Evolutionary conservation across 345 rosid genomes (phyloP).

Genomic region (Lepidium aucheri): DNA sequence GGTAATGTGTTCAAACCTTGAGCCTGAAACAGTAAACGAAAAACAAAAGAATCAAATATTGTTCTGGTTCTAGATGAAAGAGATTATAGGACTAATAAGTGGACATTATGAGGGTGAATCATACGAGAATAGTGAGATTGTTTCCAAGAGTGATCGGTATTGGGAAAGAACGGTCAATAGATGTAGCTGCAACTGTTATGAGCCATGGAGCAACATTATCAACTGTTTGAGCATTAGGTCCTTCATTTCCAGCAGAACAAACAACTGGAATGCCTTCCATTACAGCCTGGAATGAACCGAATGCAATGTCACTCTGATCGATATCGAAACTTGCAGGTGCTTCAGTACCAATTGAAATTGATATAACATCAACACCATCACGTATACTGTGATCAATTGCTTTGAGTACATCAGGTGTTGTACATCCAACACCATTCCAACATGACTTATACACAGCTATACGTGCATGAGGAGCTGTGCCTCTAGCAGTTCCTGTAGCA

Average conservation of each 20-base stretch:
- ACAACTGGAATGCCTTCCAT: conserved; percentile 35
- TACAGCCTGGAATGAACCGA: conserved; percentile 46
- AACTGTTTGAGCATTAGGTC: conserved; percentile 34
- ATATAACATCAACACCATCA: conserved; percentile 48
- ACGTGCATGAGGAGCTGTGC: conserved; percentile 37
- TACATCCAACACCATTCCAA: conserved; percentile 29
- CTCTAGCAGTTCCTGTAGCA: conserved; percentile 35
- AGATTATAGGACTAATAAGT: not conserved
- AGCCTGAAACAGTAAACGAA: conserved; percentile 7
- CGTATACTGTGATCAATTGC: conserved; percentile 46
- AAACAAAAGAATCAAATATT: not conserved
- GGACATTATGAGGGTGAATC: not conserved
- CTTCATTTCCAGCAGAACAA: conserved; percentile 30
- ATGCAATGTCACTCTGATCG: conserved; percentile 28
- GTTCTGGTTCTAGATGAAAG: not conserved
- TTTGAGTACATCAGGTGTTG: conserved; percentile 32
- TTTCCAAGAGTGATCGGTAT: conserved; percentile 31
- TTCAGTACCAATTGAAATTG: conserved; percentile 35
- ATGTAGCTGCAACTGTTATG: conserved; percentile 39
- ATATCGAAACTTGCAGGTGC: conserved; percentile 30
- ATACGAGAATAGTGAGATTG: conserved; percentile 28
- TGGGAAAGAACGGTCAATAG: conserved; percentile 40
- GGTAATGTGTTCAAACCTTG: conserved; percentile 20
- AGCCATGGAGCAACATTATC: conserved; percentile 50
- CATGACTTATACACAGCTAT: conserved; percentile 47